Conservation (phyloP, 768 basidiomycete genomes). For the Amyloporia xantha region DNA sequence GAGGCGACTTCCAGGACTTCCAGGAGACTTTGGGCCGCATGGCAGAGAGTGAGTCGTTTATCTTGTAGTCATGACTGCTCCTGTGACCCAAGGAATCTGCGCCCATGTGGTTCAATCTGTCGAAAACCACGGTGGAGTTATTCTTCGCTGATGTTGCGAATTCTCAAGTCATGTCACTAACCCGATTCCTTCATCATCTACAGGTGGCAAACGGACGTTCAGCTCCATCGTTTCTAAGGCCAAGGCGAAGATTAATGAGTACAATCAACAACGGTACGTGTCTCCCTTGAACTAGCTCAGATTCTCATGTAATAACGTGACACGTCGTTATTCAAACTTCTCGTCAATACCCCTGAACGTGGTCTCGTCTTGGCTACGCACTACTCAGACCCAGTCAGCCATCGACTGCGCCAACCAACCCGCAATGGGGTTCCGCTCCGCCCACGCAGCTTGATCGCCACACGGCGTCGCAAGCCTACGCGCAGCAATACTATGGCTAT, state of each 20-base stretch:
- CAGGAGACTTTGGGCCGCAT: conserved; percentile 70
- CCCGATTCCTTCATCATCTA: no score
- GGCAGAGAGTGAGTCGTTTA: conserved; percentile 63
- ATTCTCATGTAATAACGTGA: not conserved
- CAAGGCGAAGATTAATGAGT: conserved; percentile 79
- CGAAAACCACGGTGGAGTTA: no score
- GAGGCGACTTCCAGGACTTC: conserved; percentile 49
- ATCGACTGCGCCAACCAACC: conserved; percentile 3
- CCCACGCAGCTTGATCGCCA: conserved; percentile 18
- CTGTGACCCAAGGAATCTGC: not conserved
- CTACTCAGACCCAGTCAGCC: conserved; percentile 7
- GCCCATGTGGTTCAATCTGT: not conserved
- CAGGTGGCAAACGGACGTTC: conserved; percentile 69
- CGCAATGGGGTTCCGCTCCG: conserved; percentile 13
- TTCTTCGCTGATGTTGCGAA: no score
- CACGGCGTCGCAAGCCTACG: conserved; percentile 19
- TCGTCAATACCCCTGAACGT: no score
- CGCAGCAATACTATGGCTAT: conserved; percentile 14
- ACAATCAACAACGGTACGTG: conserved; percentile 41
- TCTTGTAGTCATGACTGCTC: not conserved
- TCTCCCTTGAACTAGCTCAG: not conserved
- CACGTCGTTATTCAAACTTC: not conserved
- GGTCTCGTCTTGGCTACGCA: not conserved
- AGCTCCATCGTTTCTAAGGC: conserved; percentile 67
- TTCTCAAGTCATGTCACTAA: no score